These are phyloP conservation scores for Auriscalpium microsporum DNA, from an alignment of 768 basidiomycete genomes.

Conservation along the genomic window DNA sequence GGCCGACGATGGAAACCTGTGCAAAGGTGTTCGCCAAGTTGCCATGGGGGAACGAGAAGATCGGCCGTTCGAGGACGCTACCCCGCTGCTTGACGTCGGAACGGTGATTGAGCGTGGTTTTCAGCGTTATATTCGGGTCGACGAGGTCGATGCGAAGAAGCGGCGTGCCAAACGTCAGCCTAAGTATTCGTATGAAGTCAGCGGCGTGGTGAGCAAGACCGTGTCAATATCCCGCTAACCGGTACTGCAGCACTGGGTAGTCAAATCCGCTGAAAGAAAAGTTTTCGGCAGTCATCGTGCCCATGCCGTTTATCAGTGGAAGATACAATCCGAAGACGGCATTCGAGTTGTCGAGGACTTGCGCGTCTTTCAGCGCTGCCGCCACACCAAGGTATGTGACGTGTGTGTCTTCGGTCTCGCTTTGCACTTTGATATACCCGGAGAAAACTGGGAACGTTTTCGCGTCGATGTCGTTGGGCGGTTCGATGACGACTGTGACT, in stretches of 20 bases:
- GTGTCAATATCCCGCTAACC: too few relatives aligned
- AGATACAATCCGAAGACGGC: conserved; percentile 39
- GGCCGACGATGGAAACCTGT: conserved; percentile 32
- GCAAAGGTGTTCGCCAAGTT: conserved; percentile 30
- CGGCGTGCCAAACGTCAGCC: conserved; percentile 43
- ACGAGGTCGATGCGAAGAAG: conserved; percentile 42
- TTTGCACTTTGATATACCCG: conserved; percentile 40
- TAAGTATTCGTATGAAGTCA: conserved; percentile 3
- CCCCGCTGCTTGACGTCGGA: neutral
- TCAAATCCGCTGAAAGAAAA: conserved; percentile 39
- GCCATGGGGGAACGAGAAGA: conserved; percentile 33
- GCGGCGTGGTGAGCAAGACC: too few relatives aligned
- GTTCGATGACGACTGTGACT: conserved; percentile 37
- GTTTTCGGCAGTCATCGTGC: conserved; percentile 32
- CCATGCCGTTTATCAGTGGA: conserved; percentile 34
- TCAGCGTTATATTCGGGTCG: conserved; percentile 30
- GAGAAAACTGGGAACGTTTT: conserved; percentile 49
- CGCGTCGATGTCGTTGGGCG: conserved; percentile 34
- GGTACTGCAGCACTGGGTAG: conserved; percentile 21
- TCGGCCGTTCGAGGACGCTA: conserved; percentile 13
- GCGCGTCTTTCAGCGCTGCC: conserved; percentile 36
- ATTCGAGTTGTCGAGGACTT: conserved; percentile 44
- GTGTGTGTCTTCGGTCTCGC: conserved; percentile 29
- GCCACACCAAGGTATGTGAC: conserved; percentile 41
- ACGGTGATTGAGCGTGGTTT: conserved; percentile 29